Conservation (phyloP, 805 yeast species). For the Nakazawaea siamensis region DNA sequence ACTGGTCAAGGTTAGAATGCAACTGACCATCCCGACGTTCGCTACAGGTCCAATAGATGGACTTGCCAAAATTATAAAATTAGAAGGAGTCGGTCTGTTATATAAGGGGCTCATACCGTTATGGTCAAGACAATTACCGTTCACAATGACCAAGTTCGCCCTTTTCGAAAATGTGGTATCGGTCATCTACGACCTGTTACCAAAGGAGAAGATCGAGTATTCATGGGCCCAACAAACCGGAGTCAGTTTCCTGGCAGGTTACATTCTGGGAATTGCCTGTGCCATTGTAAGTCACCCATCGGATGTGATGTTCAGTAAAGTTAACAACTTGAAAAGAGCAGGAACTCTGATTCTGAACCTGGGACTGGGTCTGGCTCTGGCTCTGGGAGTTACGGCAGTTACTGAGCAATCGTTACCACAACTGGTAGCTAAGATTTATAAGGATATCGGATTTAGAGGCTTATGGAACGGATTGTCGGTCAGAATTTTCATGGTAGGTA, state of each 20-base stretch:
- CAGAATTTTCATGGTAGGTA: slow-evolving; percentile 10
- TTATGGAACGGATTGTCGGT: slow-evolving; percentile 10
- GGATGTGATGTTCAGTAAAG: slow-evolving; percentile 10
- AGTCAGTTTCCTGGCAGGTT: slow-evolving; percentile 8
- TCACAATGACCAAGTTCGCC: slow-evolving; percentile 11
- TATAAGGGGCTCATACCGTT: slow-evolving; percentile 71
- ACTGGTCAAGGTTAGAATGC: slow-evolving; percentile 88
- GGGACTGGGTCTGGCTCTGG: no score
- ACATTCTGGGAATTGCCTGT: slow-evolving; percentile 10
- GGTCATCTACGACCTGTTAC: slow-evolving; percentile 7
- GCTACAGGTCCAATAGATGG: slow-evolving; percentile 95
- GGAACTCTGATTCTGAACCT: not conserved
- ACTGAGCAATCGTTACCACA: not conserved
- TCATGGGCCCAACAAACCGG: slow-evolving; percentile 8
- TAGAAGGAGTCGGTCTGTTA: slow-evolving; percentile 87
- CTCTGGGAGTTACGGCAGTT: not conserved
- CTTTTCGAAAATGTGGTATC: slow-evolving; percentile 11
- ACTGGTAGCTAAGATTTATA: slow-evolving; percentile 6
- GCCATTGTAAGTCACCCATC: slow-evolving; percentile 9
- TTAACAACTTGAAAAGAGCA: slow-evolving; percentile 3
- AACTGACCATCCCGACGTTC: slow-evolving; percentile 75
- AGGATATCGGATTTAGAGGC: slow-evolving; percentile 10
- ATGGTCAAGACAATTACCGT: slow-evolving; percentile 11
- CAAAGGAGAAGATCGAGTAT: slow-evolving; percentile 6
- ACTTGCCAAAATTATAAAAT: slow-evolving; percentile 61